phyloP scores from a whole-genome alignment of 139 green algal genomes.

The Dunaliella sp. region DNA sequence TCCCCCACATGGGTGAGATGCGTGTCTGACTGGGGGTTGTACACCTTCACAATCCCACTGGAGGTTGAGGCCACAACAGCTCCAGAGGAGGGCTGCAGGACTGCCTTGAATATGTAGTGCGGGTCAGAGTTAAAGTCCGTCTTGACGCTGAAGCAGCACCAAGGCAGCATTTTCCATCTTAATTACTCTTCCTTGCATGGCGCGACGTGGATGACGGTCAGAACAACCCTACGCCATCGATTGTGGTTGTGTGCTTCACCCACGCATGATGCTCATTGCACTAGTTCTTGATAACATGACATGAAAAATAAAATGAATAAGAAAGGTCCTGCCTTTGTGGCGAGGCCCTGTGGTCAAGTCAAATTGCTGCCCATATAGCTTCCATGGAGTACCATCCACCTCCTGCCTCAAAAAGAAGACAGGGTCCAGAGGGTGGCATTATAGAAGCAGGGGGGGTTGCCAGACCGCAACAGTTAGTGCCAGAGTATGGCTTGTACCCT shows the following conservation, averaged over 20 bases:
- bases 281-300: too few species aligned
- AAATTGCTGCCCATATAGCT: too few species aligned
- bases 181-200: neutral
- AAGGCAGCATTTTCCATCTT: neutral
- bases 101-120: slow-evolving; percentile 66
- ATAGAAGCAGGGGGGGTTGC: too few species aligned
- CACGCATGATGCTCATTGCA: neutral
- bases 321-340: too few species aligned
- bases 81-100: slow-evolving; percentile 8
- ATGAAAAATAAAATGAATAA: too few species aligned
- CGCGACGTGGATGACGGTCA: neutral
- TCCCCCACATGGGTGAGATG: slow-evolving; percentile 49
- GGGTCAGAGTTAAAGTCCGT: slow-evolving; percentile 53
- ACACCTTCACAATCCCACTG: slow-evolving; percentile 57
- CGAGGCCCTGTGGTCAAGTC: too few species aligned
- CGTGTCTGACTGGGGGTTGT: slow-evolving; percentile 8
- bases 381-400: neutral
- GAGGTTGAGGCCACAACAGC: slow-evolving; percentile 53
- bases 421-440: too few species aligned
- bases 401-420: neutral
- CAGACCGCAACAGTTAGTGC: too few species aligned
- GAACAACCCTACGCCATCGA: neutral
- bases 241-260: neutral
- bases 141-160: slow-evolving; percentile 31
- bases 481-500: too few species aligned